Base-by-base conservation (phyloP, 371 early-diverging fungal species). In the Mortierella sp. region DNA sequence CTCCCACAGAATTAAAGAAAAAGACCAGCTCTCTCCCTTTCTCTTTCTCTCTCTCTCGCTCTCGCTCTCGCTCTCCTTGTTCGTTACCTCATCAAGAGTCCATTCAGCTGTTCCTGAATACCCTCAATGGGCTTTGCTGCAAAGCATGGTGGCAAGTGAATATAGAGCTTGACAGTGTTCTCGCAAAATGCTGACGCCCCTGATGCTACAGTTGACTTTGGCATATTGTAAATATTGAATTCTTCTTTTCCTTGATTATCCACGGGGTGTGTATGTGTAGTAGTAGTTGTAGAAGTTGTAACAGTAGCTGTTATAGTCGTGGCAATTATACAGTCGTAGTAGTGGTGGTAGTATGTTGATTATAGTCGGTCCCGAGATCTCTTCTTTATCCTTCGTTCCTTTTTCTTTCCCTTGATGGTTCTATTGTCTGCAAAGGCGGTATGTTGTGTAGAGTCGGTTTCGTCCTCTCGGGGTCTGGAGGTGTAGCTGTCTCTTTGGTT, bases 71-170 rank as follows among this genome's bases (percentile, higher is more conserved):
- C 37, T 37, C 37, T 37, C 37, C n/a, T 37, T 37, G 37, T 5
- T 9, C 37, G 7, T 23, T 81, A 95, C 92, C 90, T 92, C 89
- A 95, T 91, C n/a, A 97, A 87, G 83, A 95, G 93, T 30, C 89
- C 88, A 74, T 94, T 93, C 25, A 97, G 82, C 57, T 92, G 88
- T 75, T 94, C 94, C 63, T 91, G 85, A 44, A 96, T 88, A 28
- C 97, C 96, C 25, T 89, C 87, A 79, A 84, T 83, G 6, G 86
- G 83, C 68, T 91, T 89, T 60, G 84, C 82, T 65, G 86, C 84
- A 83, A 91, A 93, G 72, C 87, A 85, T 43, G 95, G 94, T 7
- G 95, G 89, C 65, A 95, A 84, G 61, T 92, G 91, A 70, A 95
- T 82, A 65, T 90, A 90, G 67, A 93, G 63, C 62, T 80, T 87